Evolutionary conservation across 352 stramenopile species (phyloP), one percentile per base, ranked within the genome.

Genomic region (Globisporangium abappressorium): DNA sequence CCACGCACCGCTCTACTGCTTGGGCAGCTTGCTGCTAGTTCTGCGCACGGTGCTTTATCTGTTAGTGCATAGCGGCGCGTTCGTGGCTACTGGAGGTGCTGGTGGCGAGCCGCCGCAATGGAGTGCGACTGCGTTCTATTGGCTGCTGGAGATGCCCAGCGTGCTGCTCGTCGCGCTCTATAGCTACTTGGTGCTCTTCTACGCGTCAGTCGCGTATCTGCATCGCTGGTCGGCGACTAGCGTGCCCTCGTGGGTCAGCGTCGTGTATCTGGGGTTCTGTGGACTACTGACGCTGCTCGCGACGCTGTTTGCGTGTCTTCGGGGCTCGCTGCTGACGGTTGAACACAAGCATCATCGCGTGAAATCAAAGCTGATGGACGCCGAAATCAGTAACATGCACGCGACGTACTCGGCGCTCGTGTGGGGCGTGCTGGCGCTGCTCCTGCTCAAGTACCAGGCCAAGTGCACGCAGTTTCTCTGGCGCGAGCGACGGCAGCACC

Each of bases 131-230:
- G 46, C 51, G 15, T 70, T 64, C 43, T 83, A 74, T 28, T 81
- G 72, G 72, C 62, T 83, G 62, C 49, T 80, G 57, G 72, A 80
- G 46, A 69, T 76, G 65, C 72, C 76, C 15, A 76, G 62, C 57
- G 74, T 74, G 38, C 68, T 62, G 26, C 54, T 76, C 36, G 57
- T 64, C 11, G 57, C 34, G 36, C 60, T 81, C n/a, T 24, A 67
- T 57, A 66, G 74, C 57, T 80, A 83, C 63, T 51, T 83, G 64
- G 62, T 72, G 62, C 67, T 83, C 46, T 78, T 81, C 34, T 68
- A 70, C 58, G 56, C 75, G 12, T 62, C 47, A 12, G 43, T 81
- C 20, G 65, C 66, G 58, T 64, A 72, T 54, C 33, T 49, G 49
- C 59, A 69, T 14, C 70, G 62, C 22, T 83, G 76, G 74, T 15